A percentile compares a stretch with the other conserved stretches of the same genome.
Evolutionary conservation across 2,329 filamentous ascomycete species (phyloP).

Genomic region (Alternaria ethzedia): DNA sequence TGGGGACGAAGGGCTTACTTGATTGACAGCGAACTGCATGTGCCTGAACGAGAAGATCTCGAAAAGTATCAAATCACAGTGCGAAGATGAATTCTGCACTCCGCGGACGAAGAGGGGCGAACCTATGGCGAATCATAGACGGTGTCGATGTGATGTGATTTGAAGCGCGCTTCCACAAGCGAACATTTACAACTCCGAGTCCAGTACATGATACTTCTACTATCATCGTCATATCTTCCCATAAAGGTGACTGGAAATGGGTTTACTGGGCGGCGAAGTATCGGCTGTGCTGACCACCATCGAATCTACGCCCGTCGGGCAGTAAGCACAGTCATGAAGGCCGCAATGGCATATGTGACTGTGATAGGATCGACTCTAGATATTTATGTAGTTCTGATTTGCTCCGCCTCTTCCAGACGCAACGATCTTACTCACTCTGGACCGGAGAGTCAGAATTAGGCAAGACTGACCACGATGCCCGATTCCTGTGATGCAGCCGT

Average conservation of each 20-base stretch:
- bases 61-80: not conserved
- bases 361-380: not conserved
- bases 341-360: not conserved
- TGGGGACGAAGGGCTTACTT: not conserved
- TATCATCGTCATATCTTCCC: not conserved
- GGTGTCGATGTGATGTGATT: not conserved
- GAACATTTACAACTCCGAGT: not conserved
- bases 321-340: not conserved
- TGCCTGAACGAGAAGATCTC: not conserved
- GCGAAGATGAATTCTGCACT: not conserved
- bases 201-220: not conserved
- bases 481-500: not conserved
- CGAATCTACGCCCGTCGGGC: not conserved
- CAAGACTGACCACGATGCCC: not conserved
- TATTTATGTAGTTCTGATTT: not conserved
- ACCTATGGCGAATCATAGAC: not conserved
- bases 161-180: not conserved
- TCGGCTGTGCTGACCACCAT: not conserved
- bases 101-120: not conserved
- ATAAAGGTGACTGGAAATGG: not conserved
- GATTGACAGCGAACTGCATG: not conserved
- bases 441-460: not conserved
- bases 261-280: not conserved
- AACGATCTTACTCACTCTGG: not conserved
- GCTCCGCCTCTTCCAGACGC: not conserved